phyloP scores from a whole-genome alignment of 345 rosid genomes.

The Anastatica hierochuntica region DNA sequence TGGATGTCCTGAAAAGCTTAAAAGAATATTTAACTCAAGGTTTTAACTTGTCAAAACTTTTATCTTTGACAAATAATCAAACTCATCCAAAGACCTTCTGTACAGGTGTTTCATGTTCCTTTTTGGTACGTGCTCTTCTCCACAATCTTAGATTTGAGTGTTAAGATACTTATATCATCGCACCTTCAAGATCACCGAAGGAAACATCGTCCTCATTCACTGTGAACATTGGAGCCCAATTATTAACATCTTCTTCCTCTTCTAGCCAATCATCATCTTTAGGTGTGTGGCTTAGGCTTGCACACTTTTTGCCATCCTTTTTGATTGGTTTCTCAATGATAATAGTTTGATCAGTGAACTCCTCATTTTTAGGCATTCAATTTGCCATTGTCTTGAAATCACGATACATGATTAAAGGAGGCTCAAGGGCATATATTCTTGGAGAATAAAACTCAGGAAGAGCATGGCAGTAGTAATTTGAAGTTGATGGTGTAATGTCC shows the following conservation, averaged over 20 bases:
- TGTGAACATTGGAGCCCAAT: slow-evolving; percentile 35
- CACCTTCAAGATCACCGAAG: slow-evolving; percentile 94
- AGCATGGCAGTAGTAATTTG: slow-evolving; percentile 19
- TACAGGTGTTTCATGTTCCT: slow-evolving; percentile 11
- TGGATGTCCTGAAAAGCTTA: too few relatives aligned
- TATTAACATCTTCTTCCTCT: slow-evolving; percentile 43
- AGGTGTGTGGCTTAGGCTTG: slow-evolving; percentile 26
- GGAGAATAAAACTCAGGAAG: slow-evolving; percentile 34
- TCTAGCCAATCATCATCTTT: slow-evolving; percentile 74
- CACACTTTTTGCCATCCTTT: slow-evolving; percentile 27
- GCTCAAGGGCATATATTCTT: slow-evolving; percentile 34
- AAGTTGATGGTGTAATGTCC: slow-evolving; percentile 33
- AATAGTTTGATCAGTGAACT: slow-evolving; percentile 60
- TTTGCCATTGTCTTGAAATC: slow-evolving; percentile 45
- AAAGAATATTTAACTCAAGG: too few relatives aligned
- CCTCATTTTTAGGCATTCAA: slow-evolving; percentile 37
- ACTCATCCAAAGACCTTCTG: slow-evolving; percentile 15
- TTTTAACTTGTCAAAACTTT: too few relatives aligned
- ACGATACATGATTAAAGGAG: slow-evolving; percentile 24
- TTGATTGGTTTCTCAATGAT: slow-evolving; percentile 44
- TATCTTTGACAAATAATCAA: slow-evolving; percentile 18
- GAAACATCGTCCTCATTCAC: slow-evolving; percentile 87
- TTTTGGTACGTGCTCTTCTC: not conserved
- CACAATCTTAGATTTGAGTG: slow-evolving; percentile 21
- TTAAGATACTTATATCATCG: slow-evolving; percentile 37